Conservation (phyloP, 176 grass and related monocot species). For the Oryza nivara region DNA sequence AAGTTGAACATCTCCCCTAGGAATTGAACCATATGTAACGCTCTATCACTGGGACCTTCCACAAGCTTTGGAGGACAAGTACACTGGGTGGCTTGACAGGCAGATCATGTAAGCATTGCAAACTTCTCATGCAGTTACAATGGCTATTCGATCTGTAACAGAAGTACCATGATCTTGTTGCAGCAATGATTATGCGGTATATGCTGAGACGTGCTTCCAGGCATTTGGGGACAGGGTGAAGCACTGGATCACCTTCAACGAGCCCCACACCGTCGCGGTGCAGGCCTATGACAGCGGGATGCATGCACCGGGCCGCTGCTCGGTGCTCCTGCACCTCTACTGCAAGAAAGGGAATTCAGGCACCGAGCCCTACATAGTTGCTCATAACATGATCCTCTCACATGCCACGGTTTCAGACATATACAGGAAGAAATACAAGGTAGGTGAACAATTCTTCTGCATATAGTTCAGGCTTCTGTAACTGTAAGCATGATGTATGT, state of each 20-base stretch:
- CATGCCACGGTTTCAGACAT: slow-evolving; percentile 63
- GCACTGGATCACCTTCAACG: slow-evolving; percentile 79
- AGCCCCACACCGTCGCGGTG: slow-evolving; percentile 71
- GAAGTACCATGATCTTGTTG: not conserved
- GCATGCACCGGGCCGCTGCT: slow-evolving; percentile 69
- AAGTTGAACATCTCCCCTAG: slow-evolving; percentile 25
- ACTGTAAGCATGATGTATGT: not conserved
- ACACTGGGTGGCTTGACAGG: slow-evolving; percentile 59
- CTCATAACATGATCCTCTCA: slow-evolving; percentile 65
- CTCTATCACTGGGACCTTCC: slow-evolving; percentile 89
- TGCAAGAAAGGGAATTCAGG: slow-evolving; percentile 67
- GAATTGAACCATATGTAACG: slow-evolving; percentile 66
- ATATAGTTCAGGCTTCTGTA: not conserved
- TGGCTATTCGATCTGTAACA: not conserved
- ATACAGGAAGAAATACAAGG: slow-evolving; percentile 73
- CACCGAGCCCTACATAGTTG: slow-evolving; percentile 73
- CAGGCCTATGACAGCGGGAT: slow-evolving; percentile 78
- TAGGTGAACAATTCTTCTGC: not conserved
- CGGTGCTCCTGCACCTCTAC: slow-evolving; percentile 53
- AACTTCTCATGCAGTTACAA: not conserved
- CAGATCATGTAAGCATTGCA: slow-evolving; percentile 58
- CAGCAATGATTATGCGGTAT: slow-evolving; percentile 60
- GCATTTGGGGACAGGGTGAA: slow-evolving; percentile 73
- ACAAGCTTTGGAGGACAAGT: slow-evolving; percentile 64
- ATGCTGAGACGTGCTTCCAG: slow-evolving; percentile 66